These are phyloP conservation scores for Termitomyces sp. DNA, from an alignment of 768 basidiomycete genomes.

Conservation along the genomic window DNA sequence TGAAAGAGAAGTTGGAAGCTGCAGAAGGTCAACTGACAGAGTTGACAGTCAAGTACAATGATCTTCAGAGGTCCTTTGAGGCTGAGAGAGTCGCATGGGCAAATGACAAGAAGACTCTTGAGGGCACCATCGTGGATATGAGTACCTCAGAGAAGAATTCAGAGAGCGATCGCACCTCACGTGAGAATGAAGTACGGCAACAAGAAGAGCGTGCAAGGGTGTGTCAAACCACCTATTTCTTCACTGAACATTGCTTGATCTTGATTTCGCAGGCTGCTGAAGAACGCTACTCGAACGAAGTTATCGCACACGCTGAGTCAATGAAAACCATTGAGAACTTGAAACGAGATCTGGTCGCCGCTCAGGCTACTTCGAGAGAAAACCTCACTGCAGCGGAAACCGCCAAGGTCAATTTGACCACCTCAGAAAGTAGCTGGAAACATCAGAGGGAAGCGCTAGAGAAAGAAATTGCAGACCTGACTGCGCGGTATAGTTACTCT, in stretches of 20 bases:
- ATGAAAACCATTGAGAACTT: constrained; percentile 67
- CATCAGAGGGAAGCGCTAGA: constrained; percentile 73
- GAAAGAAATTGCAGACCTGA: constrained; percentile 72
- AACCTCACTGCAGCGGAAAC: constrained; percentile 62
- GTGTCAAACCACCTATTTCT: constrained; percentile 5
- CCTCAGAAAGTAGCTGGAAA: constrained; percentile 77
- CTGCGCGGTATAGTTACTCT: constrained; percentile 47
- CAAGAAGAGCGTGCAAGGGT: constrained; percentile 71
- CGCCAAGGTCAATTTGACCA: constrained; percentile 62
- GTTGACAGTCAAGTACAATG: constrained; percentile 43
- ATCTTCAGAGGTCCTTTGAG: constrained; percentile 64
- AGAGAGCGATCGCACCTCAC: constrained; percentile 55
- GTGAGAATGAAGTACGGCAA: constrained; percentile 61
- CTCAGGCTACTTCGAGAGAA: constrained; percentile 53
- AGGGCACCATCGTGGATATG: constrained; percentile 79
- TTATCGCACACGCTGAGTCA: constrained; percentile 81
- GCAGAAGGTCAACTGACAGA: constrained; percentile 51
- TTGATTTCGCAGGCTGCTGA: constrained; percentile 53
- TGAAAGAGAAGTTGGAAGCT: constrained; percentile 56
- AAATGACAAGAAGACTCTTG: constrained; percentile 76
- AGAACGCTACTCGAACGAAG: constrained; percentile 73
- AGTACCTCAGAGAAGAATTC: constrained; percentile 66
- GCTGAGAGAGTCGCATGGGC: constrained; percentile 65
- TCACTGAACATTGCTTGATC: not conserved
- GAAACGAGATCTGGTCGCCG: constrained; percentile 53